Evolutionary conservation across 1,284 basidiomycete genomes (phyloP).

Genomic region (Heterobasidion occidentale): DNA sequence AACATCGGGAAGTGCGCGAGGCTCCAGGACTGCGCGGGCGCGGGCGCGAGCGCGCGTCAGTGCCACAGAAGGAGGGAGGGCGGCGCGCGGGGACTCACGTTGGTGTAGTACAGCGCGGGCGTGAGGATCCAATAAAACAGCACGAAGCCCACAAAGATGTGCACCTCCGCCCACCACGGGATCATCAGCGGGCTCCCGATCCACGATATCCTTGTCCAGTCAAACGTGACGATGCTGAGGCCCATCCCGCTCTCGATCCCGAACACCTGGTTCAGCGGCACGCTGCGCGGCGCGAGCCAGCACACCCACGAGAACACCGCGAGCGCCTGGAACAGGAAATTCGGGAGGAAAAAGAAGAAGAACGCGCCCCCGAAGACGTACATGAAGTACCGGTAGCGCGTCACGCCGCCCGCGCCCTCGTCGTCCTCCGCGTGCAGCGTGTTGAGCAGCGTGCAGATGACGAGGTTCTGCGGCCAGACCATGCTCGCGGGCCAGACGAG

Average conservation of each 20-base stretch:
- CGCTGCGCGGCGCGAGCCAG: conserved; percentile 84
- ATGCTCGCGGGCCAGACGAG: conserved; percentile 94
- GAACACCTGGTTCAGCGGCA: conserved; percentile 88
- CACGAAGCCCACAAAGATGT: conserved; percentile 83
- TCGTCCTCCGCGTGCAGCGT: conserved; percentile 96
- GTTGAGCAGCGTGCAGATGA: conserved; percentile 88
- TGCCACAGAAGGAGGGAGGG: too few species aligned
- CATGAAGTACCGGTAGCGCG: conserved; percentile 75
- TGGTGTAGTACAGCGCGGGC: conserved; percentile 88
- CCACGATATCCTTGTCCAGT: conserved; percentile 92
- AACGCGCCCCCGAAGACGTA: conserved; percentile 59
- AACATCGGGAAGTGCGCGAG: conserved; percentile 83
- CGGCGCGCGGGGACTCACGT: conserved; percentile 53
- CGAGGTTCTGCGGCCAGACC: conserved; percentile 96
- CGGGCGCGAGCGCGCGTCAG: too few species aligned
- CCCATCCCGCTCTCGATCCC: conserved; percentile 82
- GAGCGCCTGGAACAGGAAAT: conserved; percentile 82
- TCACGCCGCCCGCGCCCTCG: conserved; percentile 57
- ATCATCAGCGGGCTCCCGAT: conserved; percentile 87
- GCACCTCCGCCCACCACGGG: conserved; percentile 97
- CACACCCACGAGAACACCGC: conserved; percentile 88
- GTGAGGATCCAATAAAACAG: conserved; percentile 89
- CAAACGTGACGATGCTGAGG: conserved; percentile 87
- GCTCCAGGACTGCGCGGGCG: conserved; percentile 68
- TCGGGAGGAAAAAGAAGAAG: conserved; percentile 86